Evolutionary conservation across 2,329 filamentous ascomycete species (phyloP), one percentile per base, ranked within the genome.

Genomic region (Verticillium tricorpus): DNA sequence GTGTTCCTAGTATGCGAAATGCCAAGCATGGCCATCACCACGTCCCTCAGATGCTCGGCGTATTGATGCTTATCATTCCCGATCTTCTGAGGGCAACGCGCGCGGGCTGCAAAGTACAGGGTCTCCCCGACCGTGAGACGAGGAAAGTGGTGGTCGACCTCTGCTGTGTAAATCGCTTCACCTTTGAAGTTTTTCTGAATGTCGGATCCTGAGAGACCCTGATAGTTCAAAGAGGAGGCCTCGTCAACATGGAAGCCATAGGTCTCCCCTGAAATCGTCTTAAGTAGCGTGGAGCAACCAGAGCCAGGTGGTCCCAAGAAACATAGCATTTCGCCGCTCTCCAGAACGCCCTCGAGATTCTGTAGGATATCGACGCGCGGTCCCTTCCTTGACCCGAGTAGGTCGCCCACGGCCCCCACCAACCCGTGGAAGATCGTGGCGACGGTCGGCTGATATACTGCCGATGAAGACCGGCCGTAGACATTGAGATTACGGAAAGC

Each of bases 241-340:
- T 63, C 57, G 35, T 50, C 28, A 31, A 65, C n/a, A 54, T 79
- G 78, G 67, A 89, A 82, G 14, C 87, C 87, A 63, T 88, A 81
- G 0, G 84, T 86, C 68, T 89, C 85, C 57, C 87, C 86, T 6
- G 85, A 80, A 57, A 89, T 77, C 0, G 85, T 86, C 70, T 89
- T 89, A 56, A 91, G 76, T 65, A 91, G 86, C 0, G 89, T 90
- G 9, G 87, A 87, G 67, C 88, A 91, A n/a, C 85, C 85, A 0
- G 72, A 69, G 2, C 76, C 76, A 3, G 85, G 83, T 54, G 82
- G 82, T 12, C 84, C 83, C 2, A 86, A 77, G 9, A 86, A 83
- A 15, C 84, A 78, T 31, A 85, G 72, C 79, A 86, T 82, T 74
- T 86, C 84, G 15, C 84, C 83, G 34, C 72, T 76, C 64, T 82